phyloP scores from a whole-genome alignment of 2,329 filamentous ascomycete species.

The Fusarium subtropicale region DNA sequence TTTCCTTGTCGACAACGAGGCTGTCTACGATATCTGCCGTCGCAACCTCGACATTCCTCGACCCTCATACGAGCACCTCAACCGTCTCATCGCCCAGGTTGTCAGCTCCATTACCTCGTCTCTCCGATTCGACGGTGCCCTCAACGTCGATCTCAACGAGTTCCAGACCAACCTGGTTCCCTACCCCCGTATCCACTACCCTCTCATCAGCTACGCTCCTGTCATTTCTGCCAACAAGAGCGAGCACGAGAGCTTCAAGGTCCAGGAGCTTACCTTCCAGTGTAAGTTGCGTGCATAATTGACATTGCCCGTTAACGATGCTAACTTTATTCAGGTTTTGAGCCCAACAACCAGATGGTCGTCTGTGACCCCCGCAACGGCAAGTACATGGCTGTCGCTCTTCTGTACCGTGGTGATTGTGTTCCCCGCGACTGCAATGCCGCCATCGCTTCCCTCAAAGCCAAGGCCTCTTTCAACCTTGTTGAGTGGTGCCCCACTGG shows the following conservation, averaged over 20 bases:
- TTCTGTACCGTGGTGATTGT: conserved; percentile 78
- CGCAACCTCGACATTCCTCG: conserved; percentile 77
- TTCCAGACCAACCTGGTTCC: conserved; percentile 83
- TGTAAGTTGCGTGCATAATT: conserved; percentile 61
- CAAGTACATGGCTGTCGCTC: conserved; percentile 81
- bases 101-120: conserved; percentile 81
- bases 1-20: conserved; percentile 81
- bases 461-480: conserved; percentile 78
- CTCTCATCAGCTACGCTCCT: conserved; percentile 77
- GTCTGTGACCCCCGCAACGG: conserved; percentile 79
- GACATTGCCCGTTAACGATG: neutral
- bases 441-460: conserved; percentile 75
- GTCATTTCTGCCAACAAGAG: conserved; percentile 80
- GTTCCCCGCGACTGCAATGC: conserved; percentile 76
- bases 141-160: conserved; percentile 81
- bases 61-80: conserved; percentile 77
- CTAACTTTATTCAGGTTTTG: conserved; percentile 67
- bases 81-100: conserved; percentile 78
- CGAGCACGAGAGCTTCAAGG: conserved; percentile 88
- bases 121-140: conserved; percentile 76
- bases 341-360: conserved; percentile 84
- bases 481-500: conserved; percentile 82
- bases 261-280: conserved; percentile 79
- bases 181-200: conserved; percentile 80
- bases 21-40: conserved; percentile 80